Base-by-base conservation (phyloP, 2,329 filamentous ascomycete species). In the Paradendryphiella salina region DNA sequence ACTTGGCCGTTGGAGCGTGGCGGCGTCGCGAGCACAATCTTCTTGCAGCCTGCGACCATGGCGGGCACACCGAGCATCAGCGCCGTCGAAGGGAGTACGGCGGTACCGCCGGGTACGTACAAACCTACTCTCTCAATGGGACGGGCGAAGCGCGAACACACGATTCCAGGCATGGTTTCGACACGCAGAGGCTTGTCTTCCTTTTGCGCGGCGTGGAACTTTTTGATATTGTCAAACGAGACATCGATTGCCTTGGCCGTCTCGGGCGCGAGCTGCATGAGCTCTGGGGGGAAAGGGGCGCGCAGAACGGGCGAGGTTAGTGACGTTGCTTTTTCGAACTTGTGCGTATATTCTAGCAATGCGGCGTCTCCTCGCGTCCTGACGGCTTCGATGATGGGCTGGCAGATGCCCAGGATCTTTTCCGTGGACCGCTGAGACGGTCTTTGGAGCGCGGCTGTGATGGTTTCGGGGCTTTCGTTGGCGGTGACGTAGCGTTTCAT, bases 11-110 rank as follows among this genome's bases (percentile, higher is more conserved):
- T 93, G 0, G 88, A 76, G 35, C 94, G 86, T 14, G 94, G 94
- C 23, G 94, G 94, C 0, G 92, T 95, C 15, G 94, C 94, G 29
- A 99, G 79, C 13, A 99, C 88, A 54, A 99, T 96, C 75, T 88
- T 95, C 77, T 92, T 85, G 81, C 94, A 99, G 18, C 94, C 94
- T 18, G 94, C 94, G 6, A 97, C 94, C 88, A 95, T 95, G 53
- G 94, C 94, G 6, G 94, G 94, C 4, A 99, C 94, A 70, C 94
- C 94, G 46, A 99, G 83, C 94, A 99, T 99, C 60, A 99, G 86
- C 3, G 94, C 94, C 6, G 94, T 97, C 48, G 91, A 96, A 10
- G 94, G 94, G 33, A 99, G 81, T n/a, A 99, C 94, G 1, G 94
- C 94, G 1, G 94, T 99, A 56, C 94, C 94, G 50, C 94, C 94